phyloP scores from a whole-genome alignment of 179 eudicot species.

The Pouteria campechiana region DNA sequence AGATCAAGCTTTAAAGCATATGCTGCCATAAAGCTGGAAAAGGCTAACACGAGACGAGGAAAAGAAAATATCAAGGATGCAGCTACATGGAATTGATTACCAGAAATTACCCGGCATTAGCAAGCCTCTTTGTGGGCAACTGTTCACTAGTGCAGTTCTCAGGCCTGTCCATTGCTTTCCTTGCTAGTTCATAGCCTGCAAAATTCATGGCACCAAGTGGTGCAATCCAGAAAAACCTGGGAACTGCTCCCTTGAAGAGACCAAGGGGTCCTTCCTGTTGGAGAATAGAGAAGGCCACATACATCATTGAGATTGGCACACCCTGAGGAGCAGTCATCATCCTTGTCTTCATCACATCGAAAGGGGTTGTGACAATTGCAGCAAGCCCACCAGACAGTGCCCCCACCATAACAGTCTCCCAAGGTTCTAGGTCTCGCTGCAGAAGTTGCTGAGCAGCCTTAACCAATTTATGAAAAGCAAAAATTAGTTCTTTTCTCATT shows the following conservation, averaged over 20 bases:
- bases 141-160: constrained; percentile 39
- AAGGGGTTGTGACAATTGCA: constrained; percentile 84
- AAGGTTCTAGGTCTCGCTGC: constrained; percentile 74
- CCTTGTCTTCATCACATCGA: constrained; percentile 82
- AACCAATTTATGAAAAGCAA: too few species aligned
- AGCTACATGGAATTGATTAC: constrained; percentile 2
- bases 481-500: too few species aligned
- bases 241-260: constrained; percentile 84
- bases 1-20: background rate
- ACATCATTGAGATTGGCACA: constrained; percentile 32
- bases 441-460: constrained; percentile 65
- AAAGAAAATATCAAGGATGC: constrained; percentile 1
- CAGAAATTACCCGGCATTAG: background rate
- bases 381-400: constrained; percentile 88
- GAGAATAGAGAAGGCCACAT: constrained; percentile 60
- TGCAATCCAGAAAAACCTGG: constrained; percentile 95
- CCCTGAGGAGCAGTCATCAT: constrained; percentile 93
- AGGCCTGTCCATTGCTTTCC: constrained; percentile 64
- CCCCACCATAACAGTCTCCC: constrained; percentile 90
- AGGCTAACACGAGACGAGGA: too few species aligned
- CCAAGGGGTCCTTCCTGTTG: constrained; percentile 83
- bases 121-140: constrained; percentile 20
- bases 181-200: constrained; percentile 91
- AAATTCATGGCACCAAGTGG: constrained; percentile 98
- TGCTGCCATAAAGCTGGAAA: constrained; percentile 2